These are phyloP conservation scores for Paramecium biaurelia DNA, from an alignment of 73 alveolate species.

Conservation along the genomic window DNA sequence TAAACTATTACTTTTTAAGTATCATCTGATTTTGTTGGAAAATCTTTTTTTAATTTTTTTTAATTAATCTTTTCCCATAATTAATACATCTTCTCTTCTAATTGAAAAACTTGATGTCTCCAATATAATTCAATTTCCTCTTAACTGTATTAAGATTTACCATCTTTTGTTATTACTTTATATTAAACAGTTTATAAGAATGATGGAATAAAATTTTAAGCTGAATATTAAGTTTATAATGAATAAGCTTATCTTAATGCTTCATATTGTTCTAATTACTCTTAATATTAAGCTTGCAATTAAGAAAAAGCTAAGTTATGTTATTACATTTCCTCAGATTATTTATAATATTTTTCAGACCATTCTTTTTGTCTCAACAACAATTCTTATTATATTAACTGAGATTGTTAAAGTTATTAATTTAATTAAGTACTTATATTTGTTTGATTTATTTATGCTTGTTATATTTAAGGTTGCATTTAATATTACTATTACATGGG, in stretches of 20 bases:
- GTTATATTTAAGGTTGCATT: neutral
- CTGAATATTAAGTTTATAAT: neutral
- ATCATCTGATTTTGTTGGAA: neutral
- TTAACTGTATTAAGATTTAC: neutral
- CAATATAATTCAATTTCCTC: neutral
- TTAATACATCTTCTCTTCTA: neutral
- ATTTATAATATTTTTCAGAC: neutral
- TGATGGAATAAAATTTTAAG: constrained; percentile 5
- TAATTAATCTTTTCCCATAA: neutral
- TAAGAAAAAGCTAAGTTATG: neutral
- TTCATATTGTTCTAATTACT: neutral
- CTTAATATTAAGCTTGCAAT: neutral
- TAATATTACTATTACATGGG: neutral
- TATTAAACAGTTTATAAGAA: constrained; percentile 2
- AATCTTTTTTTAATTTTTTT: neutral
- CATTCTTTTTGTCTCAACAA: neutral
- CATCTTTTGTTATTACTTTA: neutral
- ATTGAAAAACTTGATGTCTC: neutral
- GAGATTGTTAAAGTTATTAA: neutral
- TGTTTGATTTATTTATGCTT: neutral
- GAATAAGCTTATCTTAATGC: neutral
- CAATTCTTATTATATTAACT: neutral
- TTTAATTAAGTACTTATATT: neutral
- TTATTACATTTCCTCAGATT: neutral
- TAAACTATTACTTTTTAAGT: neutral